phyloP scores from a whole-genome alignment of 208 protist species.

The Leishmania mexicana region DNA sequence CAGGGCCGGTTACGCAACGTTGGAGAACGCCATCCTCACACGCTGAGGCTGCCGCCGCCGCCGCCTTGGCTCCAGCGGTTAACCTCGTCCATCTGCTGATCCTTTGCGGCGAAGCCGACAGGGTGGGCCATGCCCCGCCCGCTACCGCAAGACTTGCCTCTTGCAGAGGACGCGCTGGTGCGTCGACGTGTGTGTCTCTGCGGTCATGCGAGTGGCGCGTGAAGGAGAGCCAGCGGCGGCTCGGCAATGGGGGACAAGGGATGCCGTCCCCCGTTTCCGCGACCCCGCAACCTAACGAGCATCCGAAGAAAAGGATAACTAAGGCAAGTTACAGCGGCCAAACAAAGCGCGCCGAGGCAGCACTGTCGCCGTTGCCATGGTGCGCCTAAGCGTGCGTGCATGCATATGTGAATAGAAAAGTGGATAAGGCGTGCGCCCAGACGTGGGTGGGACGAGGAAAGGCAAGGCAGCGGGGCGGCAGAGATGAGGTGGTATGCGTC shows the following conservation, averaged over 20 bases:
- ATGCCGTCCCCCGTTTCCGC: too few species aligned
- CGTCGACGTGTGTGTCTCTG: background rate
- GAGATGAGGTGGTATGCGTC: background rate
- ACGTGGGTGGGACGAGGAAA: background rate
- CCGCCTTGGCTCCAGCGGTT: constrained; percentile 12
- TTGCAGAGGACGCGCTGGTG: background rate
- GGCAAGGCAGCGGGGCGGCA: background rate
- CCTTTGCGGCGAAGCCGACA: constrained; percentile 34
- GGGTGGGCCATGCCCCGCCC: constrained; percentile 19
- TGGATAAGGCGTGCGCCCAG: background rate
- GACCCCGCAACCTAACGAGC: background rate
- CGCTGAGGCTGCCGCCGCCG: constrained; percentile 13
- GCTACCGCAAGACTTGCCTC: background rate
- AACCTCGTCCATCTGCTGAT: constrained; percentile 29
- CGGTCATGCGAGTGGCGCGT: background rate
- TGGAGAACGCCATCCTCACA: constrained; percentile 11
- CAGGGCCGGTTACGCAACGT: constrained; percentile 5
- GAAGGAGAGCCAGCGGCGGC: background rate
- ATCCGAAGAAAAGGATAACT: background rate
- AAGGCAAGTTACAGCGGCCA: background rate
- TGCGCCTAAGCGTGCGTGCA: background rate
- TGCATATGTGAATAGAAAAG: background rate
- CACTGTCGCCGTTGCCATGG: background rate
- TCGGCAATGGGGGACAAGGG: background rate
- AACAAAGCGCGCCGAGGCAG: background rate